These are phyloP conservation scores for Xylariaceae sp. DNA, from an alignment of 2,329 filamentous ascomycete species.

Conservation along the genomic window DNA sequence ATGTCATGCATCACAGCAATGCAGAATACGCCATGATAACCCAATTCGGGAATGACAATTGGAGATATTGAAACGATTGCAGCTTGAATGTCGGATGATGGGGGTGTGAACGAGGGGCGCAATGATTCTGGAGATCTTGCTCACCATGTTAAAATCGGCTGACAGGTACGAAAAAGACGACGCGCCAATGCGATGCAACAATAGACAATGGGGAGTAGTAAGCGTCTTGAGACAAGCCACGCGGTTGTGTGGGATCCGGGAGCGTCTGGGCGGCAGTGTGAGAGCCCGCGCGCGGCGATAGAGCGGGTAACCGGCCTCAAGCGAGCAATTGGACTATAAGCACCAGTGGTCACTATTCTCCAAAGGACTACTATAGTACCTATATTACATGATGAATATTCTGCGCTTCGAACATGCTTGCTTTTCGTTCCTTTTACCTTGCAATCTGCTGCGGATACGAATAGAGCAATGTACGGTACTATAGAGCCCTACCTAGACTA, in stretches of 20 bases:
- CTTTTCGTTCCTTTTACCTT: too few species aligned
- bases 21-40: neutral
- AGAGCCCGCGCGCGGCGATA: neutral
- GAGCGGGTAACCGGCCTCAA: neutral
- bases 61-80: neutral
- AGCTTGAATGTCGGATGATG: slow-evolving; percentile 9
- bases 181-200: slow-evolving; percentile 12
- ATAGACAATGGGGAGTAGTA: slow-evolving; percentile 1
- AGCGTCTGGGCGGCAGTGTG: neutral
- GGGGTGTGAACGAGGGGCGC: slow-evolving; percentile 16
- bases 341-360: slow-evolving; percentile 7
- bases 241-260: slow-evolving; percentile 24
- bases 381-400: too few species aligned
- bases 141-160: slow-evolving; percentile 5
- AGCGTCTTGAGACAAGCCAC: slow-evolving; percentile 25
- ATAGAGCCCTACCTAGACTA: too few species aligned
- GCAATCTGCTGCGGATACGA: too few species aligned
- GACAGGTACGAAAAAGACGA: slow-evolving; percentile 9
- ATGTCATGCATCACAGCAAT: slow-evolving; percentile 19
- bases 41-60: neutral
- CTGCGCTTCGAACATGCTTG: too few species aligned
- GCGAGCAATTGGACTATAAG: slow-evolving; percentile 2
- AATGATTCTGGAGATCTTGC: slow-evolving; percentile 7
- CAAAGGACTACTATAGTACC: too few species aligned
- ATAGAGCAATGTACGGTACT: too few species aligned